Evolutionary conservation across 2,329 filamentous ascomycete species (phyloP).

Genomic region (Thielaviopsis ethacetica): DNA sequence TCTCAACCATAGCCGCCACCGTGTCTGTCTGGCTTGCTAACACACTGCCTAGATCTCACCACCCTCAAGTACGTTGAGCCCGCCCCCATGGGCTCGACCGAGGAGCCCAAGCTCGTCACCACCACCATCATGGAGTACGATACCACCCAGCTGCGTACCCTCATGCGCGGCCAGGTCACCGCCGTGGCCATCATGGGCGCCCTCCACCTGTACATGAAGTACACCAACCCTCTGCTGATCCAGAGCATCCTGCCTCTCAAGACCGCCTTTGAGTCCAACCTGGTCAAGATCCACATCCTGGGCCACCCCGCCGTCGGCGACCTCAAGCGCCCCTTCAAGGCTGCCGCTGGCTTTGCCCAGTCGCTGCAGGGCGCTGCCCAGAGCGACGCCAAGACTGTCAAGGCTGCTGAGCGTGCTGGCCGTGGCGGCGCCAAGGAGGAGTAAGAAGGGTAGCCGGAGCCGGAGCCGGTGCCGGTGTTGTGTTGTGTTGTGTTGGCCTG

Average conservation of each 20-base stretch:
- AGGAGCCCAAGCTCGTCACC: slow-evolving; percentile 90
- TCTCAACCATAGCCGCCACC: neutral
- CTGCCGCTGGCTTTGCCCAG: slow-evolving; percentile 64
- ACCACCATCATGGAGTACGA: slow-evolving; percentile 97
- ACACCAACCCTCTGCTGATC: slow-evolving; percentile 97
- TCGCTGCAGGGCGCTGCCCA: slow-evolving; percentile 59
- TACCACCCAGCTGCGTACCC: slow-evolving; percentile 59
- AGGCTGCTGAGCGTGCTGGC: slow-evolving; percentile 60
- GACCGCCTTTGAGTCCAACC: slow-evolving; percentile 84
- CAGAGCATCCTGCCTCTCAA: slow-evolving; percentile 98
- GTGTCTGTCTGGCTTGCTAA: neutral
- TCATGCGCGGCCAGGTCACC: slow-evolving; percentile 87
- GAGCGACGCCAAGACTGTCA: slow-evolving; percentile 83
- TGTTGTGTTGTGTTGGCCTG: neutral
- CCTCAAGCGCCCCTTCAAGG: slow-evolving; percentile 92
- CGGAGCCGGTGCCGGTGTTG: neutral
- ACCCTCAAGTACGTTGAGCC: slow-evolving; percentile 98
- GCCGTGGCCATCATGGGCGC: slow-evolving; percentile 95
- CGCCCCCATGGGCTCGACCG: slow-evolving; percentile 76
- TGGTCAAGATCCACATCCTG: slow-evolving; percentile 88
- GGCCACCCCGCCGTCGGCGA: slow-evolving; percentile 78
- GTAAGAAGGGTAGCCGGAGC: slow-evolving; percentile 24
- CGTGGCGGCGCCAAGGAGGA: slow-evolving; percentile 58
- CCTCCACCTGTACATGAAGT: slow-evolving; percentile 99
- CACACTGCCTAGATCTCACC: slow-evolving; percentile 56